Conservation (phyloP, 768 basidiomycete genomes). For the Lactarius trivialis region DNA sequence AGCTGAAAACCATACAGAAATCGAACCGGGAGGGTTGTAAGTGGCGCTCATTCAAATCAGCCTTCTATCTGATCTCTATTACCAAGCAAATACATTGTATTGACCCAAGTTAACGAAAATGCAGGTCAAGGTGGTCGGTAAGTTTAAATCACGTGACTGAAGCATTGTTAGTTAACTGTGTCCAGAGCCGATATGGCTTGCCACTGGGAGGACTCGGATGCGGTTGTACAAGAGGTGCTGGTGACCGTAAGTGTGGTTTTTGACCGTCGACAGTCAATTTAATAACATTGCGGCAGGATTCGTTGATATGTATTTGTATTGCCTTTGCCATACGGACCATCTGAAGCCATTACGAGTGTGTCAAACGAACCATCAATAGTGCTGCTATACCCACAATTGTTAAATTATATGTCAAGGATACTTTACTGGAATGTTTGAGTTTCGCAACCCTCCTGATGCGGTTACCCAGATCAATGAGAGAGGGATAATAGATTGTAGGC, state of each 20-base stretch:
- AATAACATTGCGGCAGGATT: slow-evolving; percentile 46
- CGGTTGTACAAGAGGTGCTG: slow-evolving; percentile 71
- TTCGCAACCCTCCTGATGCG: not conserved
- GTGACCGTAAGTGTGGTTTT: slow-evolving; percentile 52
- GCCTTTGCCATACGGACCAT: slow-evolving; percentile 53
- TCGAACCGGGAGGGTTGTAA: slow-evolving; percentile 74
- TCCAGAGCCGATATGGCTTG: slow-evolving; percentile 71
- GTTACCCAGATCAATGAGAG: not conserved
- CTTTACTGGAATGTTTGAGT: slow-evolving; percentile 1
- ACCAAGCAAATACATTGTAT: slow-evolving; percentile 76
- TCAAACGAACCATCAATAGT: slow-evolving; percentile 3
- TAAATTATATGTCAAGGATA: slow-evolving; percentile 16
- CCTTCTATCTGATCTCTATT: slow-evolving; percentile 11
- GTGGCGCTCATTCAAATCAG: not conserved
- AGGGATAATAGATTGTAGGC: not conserved
- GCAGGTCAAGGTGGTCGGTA: slow-evolving; percentile 80
- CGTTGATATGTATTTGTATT: slow-evolving; percentile 57
- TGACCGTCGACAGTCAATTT: slow-evolving; percentile 9
- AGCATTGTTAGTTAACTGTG: not conserved
- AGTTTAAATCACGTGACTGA: slow-evolving; percentile 26
- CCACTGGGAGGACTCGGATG: slow-evolving; percentile 85
- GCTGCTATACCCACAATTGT: slow-evolving; percentile 17
- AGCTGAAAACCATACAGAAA: slow-evolving; percentile 37
- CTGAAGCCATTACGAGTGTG: slow-evolving; percentile 21
- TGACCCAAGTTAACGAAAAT: slow-evolving; percentile 82